Conservation (phyloP, 1,284 basidiomycete species). For the Golubevia sp. region DNA sequence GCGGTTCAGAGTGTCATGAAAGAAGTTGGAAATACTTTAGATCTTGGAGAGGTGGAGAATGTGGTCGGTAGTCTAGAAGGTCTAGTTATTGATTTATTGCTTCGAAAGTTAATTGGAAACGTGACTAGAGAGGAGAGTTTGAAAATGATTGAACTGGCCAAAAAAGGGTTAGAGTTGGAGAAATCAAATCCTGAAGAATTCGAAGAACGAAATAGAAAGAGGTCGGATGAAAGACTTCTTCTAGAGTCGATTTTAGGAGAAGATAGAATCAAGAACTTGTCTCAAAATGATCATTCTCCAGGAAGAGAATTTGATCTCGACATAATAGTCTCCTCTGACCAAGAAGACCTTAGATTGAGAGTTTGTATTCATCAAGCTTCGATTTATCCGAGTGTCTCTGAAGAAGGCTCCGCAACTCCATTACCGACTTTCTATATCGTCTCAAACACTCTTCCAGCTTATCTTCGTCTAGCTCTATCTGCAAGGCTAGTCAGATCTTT, state of each 20-base stretch:
- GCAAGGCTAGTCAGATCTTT: slow-evolving; percentile 63
- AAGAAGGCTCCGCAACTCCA: slow-evolving; percentile 61
- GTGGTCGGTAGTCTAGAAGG: slow-evolving; percentile 50
- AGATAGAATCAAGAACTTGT: slow-evolving; percentile 5
- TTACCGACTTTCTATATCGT: slow-evolving; percentile 77
- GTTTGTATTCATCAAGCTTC: slow-evolving; percentile 69
- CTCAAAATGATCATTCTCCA: slow-evolving; percentile 32
- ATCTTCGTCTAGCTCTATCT: slow-evolving; percentile 83
- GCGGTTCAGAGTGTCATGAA: slow-evolving; percentile 69
- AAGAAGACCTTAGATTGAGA: slow-evolving; percentile 69
- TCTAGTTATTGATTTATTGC: slow-evolving; percentile 61
- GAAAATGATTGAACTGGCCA: slow-evolving; percentile 7
- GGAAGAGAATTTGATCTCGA: slow-evolving; percentile 44
- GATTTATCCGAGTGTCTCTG: slow-evolving; percentile 66
- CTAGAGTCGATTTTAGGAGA: slow-evolving; percentile 66
- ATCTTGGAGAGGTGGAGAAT: slow-evolving; percentile 6
- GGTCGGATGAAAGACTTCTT: slow-evolving; percentile 75
- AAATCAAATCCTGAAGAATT: slow-evolving; percentile 19
- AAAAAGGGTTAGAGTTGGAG: neutral
- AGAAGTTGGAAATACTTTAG: slow-evolving; percentile 5
- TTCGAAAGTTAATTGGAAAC: slow-evolving; percentile 62
- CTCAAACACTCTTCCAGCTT: slow-evolving; percentile 75
- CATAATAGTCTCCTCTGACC: slow-evolving; percentile 41
- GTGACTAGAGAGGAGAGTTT: slow-evolving; percentile 64
- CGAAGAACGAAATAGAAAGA: slow-evolving; percentile 66